These are phyloP conservation scores for Aspergillus ustus DNA, from an alignment of 2,329 filamentous ascomycete species.

Conservation along the genomic window DNA sequence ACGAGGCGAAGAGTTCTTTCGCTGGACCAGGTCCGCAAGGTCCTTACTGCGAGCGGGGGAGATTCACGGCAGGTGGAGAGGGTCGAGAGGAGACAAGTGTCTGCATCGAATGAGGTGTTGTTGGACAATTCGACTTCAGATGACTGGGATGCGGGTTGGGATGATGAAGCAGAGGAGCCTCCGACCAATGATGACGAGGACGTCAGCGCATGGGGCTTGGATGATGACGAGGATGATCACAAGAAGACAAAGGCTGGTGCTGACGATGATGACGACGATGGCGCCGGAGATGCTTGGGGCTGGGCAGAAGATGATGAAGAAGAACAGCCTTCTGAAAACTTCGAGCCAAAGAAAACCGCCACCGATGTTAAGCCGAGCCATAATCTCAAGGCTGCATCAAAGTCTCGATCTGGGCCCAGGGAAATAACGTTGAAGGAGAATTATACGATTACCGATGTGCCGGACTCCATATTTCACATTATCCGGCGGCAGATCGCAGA, in stretches of 20 bases:
- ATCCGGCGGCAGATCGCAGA: constrained; percentile 49
- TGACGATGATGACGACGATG: constrained; percentile 47
- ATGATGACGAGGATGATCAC: constrained; percentile 40
- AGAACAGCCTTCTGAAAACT: constrained; percentile 30
- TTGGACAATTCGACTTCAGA: constrained; percentile 56
- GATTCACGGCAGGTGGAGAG: constrained; percentile 74
- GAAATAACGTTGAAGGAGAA: constrained; percentile 82
- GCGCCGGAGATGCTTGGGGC: constrained; percentile 73
- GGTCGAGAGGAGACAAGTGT: constrained; percentile 80
- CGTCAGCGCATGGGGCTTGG: constrained; percentile 57
- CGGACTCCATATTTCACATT: constrained; percentile 68
- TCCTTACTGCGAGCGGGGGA: constrained; percentile 70
- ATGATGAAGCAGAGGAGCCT: constrained; percentile 60
- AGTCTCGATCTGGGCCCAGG: constrained; percentile 41
- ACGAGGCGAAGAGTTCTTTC: constrained; percentile 79
- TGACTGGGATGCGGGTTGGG: constrained; percentile 83
- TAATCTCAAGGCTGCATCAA: constrained; percentile 19
- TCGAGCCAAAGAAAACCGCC: constrained; percentile 26
- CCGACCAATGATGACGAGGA: constrained; percentile 45
- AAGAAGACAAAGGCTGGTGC: constrained; percentile 19
- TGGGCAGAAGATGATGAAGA: constrained; percentile 72
- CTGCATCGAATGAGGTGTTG: constrained; percentile 69
- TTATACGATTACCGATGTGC: constrained; percentile 87
- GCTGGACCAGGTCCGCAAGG: constrained; percentile 72
- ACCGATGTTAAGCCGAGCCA: constrained; percentile 27